Percentiles rank a stretch among this genome's conserved stretches.
Conservation (phyloP, 345 rosid genomes). For the Physaria fendleri region DNA sequence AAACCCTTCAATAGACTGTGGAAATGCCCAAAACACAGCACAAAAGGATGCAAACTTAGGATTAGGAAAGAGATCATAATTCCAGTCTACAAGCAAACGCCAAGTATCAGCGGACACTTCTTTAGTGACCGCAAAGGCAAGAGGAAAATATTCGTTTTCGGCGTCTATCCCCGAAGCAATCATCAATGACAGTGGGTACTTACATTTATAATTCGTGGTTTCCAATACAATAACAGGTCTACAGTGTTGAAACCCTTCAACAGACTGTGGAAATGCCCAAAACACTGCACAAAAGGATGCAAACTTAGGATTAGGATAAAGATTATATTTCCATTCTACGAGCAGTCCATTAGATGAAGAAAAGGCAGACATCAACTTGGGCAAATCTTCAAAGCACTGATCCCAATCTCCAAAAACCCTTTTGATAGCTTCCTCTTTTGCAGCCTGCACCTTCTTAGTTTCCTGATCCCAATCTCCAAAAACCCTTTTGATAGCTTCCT, state of each 20-base stretch:
- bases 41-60: not conserved
- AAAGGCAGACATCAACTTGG: conserved; percentile 2
- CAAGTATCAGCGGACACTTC: not conserved
- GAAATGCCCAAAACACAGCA: conserved; percentile 13
- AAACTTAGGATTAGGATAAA: not conserved
- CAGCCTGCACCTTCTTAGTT: not conserved
- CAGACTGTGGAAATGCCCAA: conserved; percentile 11
- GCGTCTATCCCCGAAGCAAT: conserved; percentile 1
- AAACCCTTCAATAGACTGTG: conserved; percentile 11
- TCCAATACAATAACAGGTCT: conserved; percentile 12
- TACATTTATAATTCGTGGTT: not conserved
- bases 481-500: not conserved
- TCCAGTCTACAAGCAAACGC: not conserved
- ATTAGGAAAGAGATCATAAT: not conserved
- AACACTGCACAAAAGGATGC: not conserved
- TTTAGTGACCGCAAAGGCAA: conserved; percentile 14
- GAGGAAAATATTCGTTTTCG: not conserved
- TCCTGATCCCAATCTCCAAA: conserved; percentile 12
- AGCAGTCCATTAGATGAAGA: not conserved
- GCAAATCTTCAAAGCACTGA: not conserved
- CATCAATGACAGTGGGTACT: not conserved
- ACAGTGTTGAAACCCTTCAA: conserved; percentile 4
- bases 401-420: conserved; percentile 10
- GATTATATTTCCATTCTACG: not conserved
- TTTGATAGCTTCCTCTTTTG: not conserved